These are phyloP conservation scores for Nannizzia gypsea DNA, from an alignment of 2,329 filamentous ascomycete species.

Conservation along the genomic window DNA sequence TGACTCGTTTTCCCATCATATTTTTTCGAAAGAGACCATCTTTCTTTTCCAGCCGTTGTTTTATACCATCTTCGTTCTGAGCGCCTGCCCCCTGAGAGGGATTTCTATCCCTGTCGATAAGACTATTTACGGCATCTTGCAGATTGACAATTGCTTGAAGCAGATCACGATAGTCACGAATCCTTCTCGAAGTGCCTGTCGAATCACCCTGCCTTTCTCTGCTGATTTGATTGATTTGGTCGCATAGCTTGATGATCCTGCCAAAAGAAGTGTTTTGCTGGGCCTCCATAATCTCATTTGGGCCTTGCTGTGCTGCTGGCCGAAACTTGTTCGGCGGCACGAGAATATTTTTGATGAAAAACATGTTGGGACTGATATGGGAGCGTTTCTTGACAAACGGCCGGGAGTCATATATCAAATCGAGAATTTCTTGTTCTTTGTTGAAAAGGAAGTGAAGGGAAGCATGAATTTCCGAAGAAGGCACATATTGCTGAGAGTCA, in stretches of 20 bases:
- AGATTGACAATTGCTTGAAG: slow-evolving; percentile 72
- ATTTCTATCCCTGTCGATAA: slow-evolving; percentile 83
- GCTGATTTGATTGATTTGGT: slow-evolving; percentile 61
- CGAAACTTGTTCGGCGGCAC: slow-evolving; percentile 89
- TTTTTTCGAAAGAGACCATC: slow-evolving; percentile 97
- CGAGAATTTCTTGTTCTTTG: slow-evolving; percentile 72
- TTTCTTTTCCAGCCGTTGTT: slow-evolving; percentile 96
- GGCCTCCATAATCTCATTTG: slow-evolving; percentile 71
- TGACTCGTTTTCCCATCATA: slow-evolving; percentile 99
- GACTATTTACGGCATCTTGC: slow-evolving; percentile 81
- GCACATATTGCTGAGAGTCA: slow-evolving; percentile 61
- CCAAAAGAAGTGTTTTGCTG: slow-evolving; percentile 84
- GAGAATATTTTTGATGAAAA: slow-evolving; percentile 76
- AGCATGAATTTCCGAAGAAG: slow-evolving; percentile 69
- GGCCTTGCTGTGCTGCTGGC: slow-evolving; percentile 71
- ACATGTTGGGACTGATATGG: slow-evolving; percentile 70
- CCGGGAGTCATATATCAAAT: slow-evolving; percentile 72
- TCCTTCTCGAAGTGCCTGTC: slow-evolving; percentile 35
- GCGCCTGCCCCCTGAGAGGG: slow-evolving; percentile 65
- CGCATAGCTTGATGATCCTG: slow-evolving; percentile 63
- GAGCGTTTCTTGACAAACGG: slow-evolving; percentile 47
- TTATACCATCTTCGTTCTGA: slow-evolving; percentile 82
- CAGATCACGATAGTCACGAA: slow-evolving; percentile 59
- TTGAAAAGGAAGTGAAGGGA: slow-evolving; percentile 69
- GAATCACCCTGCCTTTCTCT: slow-evolving; percentile 49